Percentiles rank a stretch among this genome's conserved stretches.
phyloP scores from a whole-genome alignment of 768 basidiomycete genomes.

The Rhodotorula paludigena region DNA sequence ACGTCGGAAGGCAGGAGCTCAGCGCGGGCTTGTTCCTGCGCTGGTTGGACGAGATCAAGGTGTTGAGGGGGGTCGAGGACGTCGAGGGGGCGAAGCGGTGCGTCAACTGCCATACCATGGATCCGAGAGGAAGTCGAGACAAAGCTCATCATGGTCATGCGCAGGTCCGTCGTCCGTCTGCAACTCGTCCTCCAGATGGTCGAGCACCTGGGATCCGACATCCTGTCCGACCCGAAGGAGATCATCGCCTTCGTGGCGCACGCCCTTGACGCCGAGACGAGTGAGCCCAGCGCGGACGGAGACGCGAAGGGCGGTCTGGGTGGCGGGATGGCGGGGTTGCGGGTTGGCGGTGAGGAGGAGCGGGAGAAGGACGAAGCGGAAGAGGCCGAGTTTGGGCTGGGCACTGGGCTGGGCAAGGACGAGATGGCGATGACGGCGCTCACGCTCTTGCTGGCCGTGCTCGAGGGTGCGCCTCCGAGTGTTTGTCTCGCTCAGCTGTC shows the following conservation, averaged over 20 bases:
- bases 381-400: slow-evolving; percentile 53
- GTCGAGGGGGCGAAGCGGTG: slow-evolving; percentile 53
- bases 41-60: slow-evolving; percentile 65
- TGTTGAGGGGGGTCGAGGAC: slow-evolving; percentile 48
- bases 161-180: slow-evolving; percentile 62
- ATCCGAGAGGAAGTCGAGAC: no score
- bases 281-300: background rate
- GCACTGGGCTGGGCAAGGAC: slow-evolving; percentile 55
- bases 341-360: no score
- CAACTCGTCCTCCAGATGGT: slow-evolving; percentile 82
- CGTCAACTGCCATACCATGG: no score
- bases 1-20: slow-evolving; percentile 64
- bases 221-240: slow-evolving; percentile 63
- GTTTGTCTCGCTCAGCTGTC: no score
- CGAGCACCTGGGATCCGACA: slow-evolving; percentile 58
- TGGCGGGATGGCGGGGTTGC: no score
- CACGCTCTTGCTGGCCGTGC: slow-evolving; percentile 70
- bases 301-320: background rate
- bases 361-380: slow-evolving; percentile 37
- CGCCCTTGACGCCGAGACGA: slow-evolving; percentile 56
- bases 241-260: slow-evolving; percentile 78
- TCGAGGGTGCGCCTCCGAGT: slow-evolving; percentile 86
- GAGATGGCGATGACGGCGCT: slow-evolving; percentile 73
- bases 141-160: no score
- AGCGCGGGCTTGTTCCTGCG: slow-evolving; percentile 67